Evolutionary conservation across 345 rosid species (phyloP), one percentile per base, ranked within the genome.

Genomic region (Acer yangbiense): DNA sequence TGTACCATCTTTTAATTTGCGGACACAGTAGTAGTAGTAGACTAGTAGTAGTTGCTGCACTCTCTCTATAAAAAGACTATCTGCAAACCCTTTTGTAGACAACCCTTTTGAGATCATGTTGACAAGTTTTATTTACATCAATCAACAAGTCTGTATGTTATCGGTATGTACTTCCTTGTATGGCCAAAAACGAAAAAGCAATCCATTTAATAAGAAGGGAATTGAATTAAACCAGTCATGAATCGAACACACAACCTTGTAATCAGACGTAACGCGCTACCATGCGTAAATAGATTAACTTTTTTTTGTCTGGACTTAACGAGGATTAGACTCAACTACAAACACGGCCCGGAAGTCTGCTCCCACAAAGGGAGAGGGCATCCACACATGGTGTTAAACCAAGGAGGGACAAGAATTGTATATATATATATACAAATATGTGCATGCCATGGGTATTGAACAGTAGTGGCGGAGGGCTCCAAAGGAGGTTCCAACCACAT

Each of bases 241-340:
- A 90, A 90, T 92, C 6, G 94, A 89, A 87, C 97, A 89, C 90
- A 91, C 96, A 90, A 94, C 94, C 97, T 91, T 92, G 94, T 92
- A 93, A 92, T 88, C 94, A 29, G 32, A 29, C 3, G 3, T 0
- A 27, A 29, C 32, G 3, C 3, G 32, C 3, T 29, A 25, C 39
- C 55, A 13, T 50, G 18, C 6, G 13, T 50, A 13, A 13, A 13
- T 50, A 43, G 46, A 43, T 43, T 43, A 43, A 8, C 46, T 43
- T 43, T n/a, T n/a, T n/a, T n/a, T n/a, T n/a, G n/a, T n/a, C n/a
- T n/a, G n/a, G n/a, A n/a, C n/a, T n/a, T n/a, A n/a, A n/a, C n/a
- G n/a, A n/a, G n/a, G n/a, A n/a, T n/a, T n/a, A n/a, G n/a, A n/a
- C n/a, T n/a, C n/a, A n/a, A n/a, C n/a, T n/a, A n/a, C n/a, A n/a